Conservation (phyloP, 2,329 filamentous ascomycete species). For the Exophiala calicioides region DNA sequence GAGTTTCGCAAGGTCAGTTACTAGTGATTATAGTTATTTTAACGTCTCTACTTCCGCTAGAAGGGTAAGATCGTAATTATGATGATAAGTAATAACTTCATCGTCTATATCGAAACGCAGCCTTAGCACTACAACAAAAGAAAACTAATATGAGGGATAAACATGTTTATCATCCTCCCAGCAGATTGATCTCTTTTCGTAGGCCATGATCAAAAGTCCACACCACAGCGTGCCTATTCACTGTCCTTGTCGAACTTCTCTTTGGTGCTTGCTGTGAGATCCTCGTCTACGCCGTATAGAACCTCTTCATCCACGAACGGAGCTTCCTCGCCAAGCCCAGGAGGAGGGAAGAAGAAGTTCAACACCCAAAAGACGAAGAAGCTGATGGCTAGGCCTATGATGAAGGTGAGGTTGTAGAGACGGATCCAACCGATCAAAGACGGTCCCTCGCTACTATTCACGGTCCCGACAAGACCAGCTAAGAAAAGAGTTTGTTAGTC, state of each 20-base stretch:
- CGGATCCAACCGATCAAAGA: slow-evolving; percentile 26
- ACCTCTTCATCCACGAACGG: slow-evolving; percentile 26
- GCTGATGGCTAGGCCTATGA: slow-evolving; percentile 30
- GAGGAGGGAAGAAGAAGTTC: slow-evolving; percentile 27
- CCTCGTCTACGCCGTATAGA: slow-evolving; percentile 12
- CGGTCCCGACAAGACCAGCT: slow-evolving; percentile 30
- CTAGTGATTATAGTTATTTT: too few relatives aligned
- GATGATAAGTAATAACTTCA: too few relatives aligned
- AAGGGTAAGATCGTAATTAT: too few relatives aligned
- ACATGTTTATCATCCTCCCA: too few relatives aligned
- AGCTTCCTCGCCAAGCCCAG: slow-evolving; percentile 26
- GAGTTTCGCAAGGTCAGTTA: too few relatives aligned
- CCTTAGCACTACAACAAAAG: too few relatives aligned
- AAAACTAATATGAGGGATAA: too few relatives aligned
- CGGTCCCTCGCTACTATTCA: slow-evolving; percentile 22
- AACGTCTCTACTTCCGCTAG: too few relatives aligned
- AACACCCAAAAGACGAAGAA: slow-evolving; percentile 24
- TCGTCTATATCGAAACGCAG: too few relatives aligned
- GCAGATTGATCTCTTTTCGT: too few relatives aligned
- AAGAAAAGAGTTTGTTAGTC: not conserved
- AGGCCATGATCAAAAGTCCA: too few relatives aligned
- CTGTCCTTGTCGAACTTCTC: slow-evolving; percentile 4
- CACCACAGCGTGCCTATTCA: not conserved
- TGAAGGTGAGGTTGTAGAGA: slow-evolving; percentile 33
- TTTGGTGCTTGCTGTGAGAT: not conserved